Evolutionary conservation across 2,329 filamentous ascomycete species (phyloP).

Genomic region (Cordyceps farinosa): DNA sequence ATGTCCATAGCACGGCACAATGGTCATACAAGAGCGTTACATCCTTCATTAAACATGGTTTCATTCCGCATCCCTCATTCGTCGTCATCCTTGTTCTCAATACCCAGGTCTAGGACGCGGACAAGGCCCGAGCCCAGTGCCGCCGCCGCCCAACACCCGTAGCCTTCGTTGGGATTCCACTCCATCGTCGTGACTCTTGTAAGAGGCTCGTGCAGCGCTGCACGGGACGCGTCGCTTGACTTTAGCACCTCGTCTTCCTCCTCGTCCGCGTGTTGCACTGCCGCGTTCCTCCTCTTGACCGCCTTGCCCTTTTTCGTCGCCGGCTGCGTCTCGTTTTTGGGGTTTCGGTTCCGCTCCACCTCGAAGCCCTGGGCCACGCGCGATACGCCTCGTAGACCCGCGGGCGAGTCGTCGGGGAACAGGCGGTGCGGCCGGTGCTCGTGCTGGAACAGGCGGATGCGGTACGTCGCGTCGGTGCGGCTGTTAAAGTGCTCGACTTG

Average conservation of each 20-base stretch:
- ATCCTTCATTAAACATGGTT: not conserved
- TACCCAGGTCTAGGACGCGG: constrained; percentile 62
- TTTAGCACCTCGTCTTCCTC: constrained; percentile 33
- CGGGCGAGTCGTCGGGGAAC: constrained; percentile 29
- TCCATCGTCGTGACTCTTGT: constrained; percentile 59
- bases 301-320: constrained; percentile 35
- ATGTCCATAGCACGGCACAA: not conserved
- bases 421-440: constrained; percentile 43
- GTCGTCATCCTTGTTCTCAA: constrained; percentile 32
- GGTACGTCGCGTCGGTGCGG: constrained; percentile 32
- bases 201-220: constrained; percentile 57
- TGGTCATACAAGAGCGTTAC: constrained; percentile 4
- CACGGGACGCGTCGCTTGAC: constrained; percentile 38
- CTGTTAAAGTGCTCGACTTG: constrained; percentile 36
- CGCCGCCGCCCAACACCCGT: constrained; percentile 63
- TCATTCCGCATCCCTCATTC: not conserved
- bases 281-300: constrained; percentile 33
- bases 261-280: constrained; percentile 26
- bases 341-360: constrained; percentile 47
- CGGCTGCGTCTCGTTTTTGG: constrained; percentile 38
- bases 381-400: constrained; percentile 41
- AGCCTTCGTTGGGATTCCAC: constrained; percentile 67
- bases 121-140: constrained; percentile 65
- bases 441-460: constrained; percentile 47
- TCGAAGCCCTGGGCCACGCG: constrained; percentile 52